Conservation (phyloP, 495 filamentous ascomycete species). For the Aspergillus panamensis region DNA sequence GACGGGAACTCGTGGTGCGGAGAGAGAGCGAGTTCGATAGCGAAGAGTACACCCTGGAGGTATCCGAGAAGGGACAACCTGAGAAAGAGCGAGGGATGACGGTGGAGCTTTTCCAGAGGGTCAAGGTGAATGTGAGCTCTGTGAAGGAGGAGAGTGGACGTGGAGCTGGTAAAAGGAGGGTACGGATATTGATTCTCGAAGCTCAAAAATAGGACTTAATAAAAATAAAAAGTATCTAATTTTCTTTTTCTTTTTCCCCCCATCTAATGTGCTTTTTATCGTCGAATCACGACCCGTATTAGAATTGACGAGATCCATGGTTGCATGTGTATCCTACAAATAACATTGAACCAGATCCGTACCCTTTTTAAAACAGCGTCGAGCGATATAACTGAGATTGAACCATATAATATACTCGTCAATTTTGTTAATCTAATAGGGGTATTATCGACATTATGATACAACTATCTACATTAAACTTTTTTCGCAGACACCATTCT, state of each 20-base stretch:
- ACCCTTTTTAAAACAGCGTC: too few species aligned
- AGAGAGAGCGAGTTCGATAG: constrained; percentile 72
- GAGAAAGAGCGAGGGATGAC: constrained; percentile 51
- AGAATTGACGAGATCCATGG: too few species aligned
- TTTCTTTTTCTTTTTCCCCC: not conserved
- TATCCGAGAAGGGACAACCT: constrained; percentile 44
- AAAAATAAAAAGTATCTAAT: not conserved
- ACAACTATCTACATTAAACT: constrained; percentile 23
- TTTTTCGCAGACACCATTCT: constrained; percentile 36
- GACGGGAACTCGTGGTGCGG: constrained; percentile 39
- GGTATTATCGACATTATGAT: not conserved
- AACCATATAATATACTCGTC: not conserved
- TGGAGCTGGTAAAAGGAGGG: constrained; percentile 82
- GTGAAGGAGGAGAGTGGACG: constrained; percentile 73
- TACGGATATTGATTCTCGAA: constrained; percentile 38
- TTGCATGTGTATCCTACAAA: too few species aligned
- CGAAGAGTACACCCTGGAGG: constrained; percentile 71
- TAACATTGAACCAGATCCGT: too few species aligned
- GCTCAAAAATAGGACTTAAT: constrained; percentile 9
- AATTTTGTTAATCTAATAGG: not conserved
- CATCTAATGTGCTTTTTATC: not conserved
- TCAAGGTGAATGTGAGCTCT: constrained; percentile 81
- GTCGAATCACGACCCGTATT: not conserved
- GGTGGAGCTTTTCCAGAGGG: constrained; percentile 86
- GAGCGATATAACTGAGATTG: too few species aligned